Evolutionary conservation across 306 rosid species (phyloP), one percentile per base, ranked within the genome.

Genomic region (Castanea mollissima): DNA sequence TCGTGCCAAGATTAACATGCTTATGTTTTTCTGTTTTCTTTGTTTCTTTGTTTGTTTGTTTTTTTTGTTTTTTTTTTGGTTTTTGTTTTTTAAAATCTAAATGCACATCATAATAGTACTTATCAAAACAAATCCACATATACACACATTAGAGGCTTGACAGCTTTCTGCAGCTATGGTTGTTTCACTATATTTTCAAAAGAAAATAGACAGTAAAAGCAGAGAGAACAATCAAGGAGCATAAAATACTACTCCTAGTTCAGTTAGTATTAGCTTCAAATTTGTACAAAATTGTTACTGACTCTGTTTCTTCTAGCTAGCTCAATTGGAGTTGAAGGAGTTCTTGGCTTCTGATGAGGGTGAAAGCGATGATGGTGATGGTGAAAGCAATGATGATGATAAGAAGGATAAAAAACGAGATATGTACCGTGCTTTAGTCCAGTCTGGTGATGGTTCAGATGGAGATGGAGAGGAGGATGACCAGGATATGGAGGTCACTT

Each of bases 401-500:
- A 95, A 87, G 69, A 90, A 78, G 68, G 78, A 56, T 63, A 83
- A 69, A 67, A 92, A 84, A 75, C 78, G 69, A 68, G 93, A 86
- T 59, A 79, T 75, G 77, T 93, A 91, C 57, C 91, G 85, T 79
- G 79, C 91, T 75, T 86, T 95, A 79, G 83, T 95, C 41, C 83
- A 83, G 72, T 79, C 91, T 69, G 91, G 90, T 21, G 65, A 82
- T 78, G 88, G 84, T 71, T 89, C 92, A 69, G 96, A 90, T 71
- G 91, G 79, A 78, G 97, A 90, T 27, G 88, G 75, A 12, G 91
- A 80, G 75, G 82, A 85, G 38, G 87, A 74, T 71, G 88, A 44
- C 68, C 90, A 88, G 85, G 92, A 95, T 79, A 91, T 95, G 99
- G 98, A 93, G 89, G 90, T 95, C 69, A 95, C 98, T 64, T 95